These are phyloP conservation scores for Leersia perrieri DNA, from an alignment of 176 grass and related monocot genomes.

Conservation along the genomic window DNA sequence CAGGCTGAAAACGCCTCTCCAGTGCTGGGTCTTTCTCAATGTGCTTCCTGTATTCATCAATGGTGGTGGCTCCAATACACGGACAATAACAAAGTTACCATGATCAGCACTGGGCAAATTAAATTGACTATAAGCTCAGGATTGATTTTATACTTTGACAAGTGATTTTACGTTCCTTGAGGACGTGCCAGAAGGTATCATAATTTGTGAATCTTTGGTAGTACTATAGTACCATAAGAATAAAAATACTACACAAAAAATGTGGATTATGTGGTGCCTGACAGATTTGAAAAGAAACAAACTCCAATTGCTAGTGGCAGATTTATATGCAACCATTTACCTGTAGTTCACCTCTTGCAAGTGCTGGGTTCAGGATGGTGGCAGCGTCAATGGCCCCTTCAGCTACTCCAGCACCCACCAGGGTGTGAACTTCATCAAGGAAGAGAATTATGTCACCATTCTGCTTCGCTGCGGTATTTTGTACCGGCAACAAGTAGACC, in stretches of 20 bases:
- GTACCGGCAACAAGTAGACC: slow-evolving; percentile 93
- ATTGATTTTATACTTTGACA: too few species aligned
- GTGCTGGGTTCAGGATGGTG: slow-evolving; percentile 87
- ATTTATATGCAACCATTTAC: slow-evolving; percentile 26
- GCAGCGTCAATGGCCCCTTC: slow-evolving; percentile 95
- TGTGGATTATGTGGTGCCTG: too few species aligned
- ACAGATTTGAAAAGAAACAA: too few species aligned
- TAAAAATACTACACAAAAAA: too few species aligned
- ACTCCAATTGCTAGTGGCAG: neutral
- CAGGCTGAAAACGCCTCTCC: slow-evolving; percentile 93
- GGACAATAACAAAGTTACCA: slow-evolving; percentile 13
- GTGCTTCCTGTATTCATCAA: slow-evolving; percentile 93
- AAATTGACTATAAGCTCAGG: too few species aligned
- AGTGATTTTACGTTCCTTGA: too few species aligned
- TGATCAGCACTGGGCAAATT: too few species aligned
- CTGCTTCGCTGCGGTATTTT: slow-evolving; percentile 92
- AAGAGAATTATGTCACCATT: slow-evolving; percentile 94
- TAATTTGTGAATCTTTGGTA: too few species aligned
- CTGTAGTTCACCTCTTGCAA: slow-evolving; percentile 94
- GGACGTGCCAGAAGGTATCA: too few species aligned
- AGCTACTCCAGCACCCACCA: slow-evolving; percentile 88
- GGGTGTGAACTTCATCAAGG: slow-evolving; percentile 95
- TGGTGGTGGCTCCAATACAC: slow-evolving; percentile 92
- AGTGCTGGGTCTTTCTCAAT: slow-evolving; percentile 94
- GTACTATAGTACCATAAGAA: too few species aligned